Conservation (phyloP, 805 yeast species). For the Candida oleophila region DNA sequence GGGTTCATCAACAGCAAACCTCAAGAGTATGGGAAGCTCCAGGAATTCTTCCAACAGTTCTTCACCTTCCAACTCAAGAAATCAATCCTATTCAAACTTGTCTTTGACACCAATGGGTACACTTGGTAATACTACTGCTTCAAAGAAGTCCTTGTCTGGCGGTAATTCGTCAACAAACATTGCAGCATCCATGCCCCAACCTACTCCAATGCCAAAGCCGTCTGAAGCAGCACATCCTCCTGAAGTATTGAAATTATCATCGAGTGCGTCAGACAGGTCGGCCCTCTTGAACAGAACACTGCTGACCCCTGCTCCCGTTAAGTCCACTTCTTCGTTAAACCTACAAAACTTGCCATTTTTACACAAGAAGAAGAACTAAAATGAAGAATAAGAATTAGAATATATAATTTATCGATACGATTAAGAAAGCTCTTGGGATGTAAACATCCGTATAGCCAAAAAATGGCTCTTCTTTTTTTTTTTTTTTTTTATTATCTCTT, state of each 20-base stretch:
- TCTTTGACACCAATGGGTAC: background rate
- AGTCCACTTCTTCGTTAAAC: constrained; percentile 22
- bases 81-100: constrained; percentile 33
- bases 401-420: no score
- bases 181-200: constrained; percentile 8
- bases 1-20: constrained; percentile 24
- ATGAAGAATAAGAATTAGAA: no score
- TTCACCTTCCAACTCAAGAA: constrained; percentile 42
- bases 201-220: background rate
- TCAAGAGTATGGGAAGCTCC: constrained; percentile 17
- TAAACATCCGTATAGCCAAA: no score
- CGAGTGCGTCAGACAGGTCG: constrained; percentile 30
- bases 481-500: background rate
- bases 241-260: constrained; percentile 19
- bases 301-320: constrained; percentile 8
- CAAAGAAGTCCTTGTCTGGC: constrained; percentile 12
- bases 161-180: constrained; percentile 7
- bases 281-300: constrained; percentile 15
- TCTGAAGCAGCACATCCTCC: constrained; percentile 1
- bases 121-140: constrained; percentile 1
- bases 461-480: background rate
- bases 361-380: constrained; percentile 26
- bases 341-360: constrained; percentile 31
- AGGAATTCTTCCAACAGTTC: constrained; percentile 26
- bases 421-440: background rate